Evolutionary conservation across 1,284 basidiomycete species (phyloP).

Genomic region (Puccinia novopanici): DNA sequence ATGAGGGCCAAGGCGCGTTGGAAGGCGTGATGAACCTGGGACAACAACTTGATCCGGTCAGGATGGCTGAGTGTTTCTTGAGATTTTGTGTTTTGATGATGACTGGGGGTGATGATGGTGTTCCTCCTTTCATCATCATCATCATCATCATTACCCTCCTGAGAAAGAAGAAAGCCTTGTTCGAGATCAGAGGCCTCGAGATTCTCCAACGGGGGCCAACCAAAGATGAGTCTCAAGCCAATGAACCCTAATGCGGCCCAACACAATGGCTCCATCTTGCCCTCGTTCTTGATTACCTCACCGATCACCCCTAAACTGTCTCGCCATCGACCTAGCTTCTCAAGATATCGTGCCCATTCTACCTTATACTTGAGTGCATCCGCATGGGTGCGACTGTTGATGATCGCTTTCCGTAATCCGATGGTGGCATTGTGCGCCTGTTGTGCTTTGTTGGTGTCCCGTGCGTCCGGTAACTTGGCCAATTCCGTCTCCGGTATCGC

Average conservation of each 20-base stretch:
- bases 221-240: slow-evolving; percentile 26
- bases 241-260: slow-evolving; percentile 37
- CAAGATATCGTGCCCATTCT: slow-evolving; percentile 47
- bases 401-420: slow-evolving; percentile 33
- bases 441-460: slow-evolving; percentile 18
- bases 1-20: slow-evolving; percentile 23
- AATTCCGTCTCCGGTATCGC: slow-evolving; percentile 32
- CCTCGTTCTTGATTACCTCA: slow-evolving; percentile 39
- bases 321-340: slow-evolving; percentile 34
- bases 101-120: too few relatives aligned
- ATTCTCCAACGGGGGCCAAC: slow-evolving; percentile 15
- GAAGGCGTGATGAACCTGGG: slow-evolving; percentile 33
- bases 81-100: too few relatives aligned
- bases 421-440: slow-evolving; percentile 47
- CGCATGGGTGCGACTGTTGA: slow-evolving; percentile 30
- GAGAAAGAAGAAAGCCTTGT: slow-evolving; percentile 39
- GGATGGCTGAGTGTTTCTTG: neutral
- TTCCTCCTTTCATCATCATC: neutral
- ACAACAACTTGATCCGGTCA: slow-evolving; percentile 33
- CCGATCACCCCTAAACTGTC: slow-evolving; percentile 41
- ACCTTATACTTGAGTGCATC: slow-evolving; percentile 31
- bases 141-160: neutral
- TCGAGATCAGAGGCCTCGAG: slow-evolving; percentile 32
- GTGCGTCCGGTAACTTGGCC: neutral
- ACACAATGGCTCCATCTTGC: slow-evolving; percentile 3